Percentiles rank a stretch among this genome's conserved stretches.
Evolutionary conservation across 2,329 filamentous ascomycete genomes (phyloP).

Genomic region (Chaetomium olivaceum): DNA sequence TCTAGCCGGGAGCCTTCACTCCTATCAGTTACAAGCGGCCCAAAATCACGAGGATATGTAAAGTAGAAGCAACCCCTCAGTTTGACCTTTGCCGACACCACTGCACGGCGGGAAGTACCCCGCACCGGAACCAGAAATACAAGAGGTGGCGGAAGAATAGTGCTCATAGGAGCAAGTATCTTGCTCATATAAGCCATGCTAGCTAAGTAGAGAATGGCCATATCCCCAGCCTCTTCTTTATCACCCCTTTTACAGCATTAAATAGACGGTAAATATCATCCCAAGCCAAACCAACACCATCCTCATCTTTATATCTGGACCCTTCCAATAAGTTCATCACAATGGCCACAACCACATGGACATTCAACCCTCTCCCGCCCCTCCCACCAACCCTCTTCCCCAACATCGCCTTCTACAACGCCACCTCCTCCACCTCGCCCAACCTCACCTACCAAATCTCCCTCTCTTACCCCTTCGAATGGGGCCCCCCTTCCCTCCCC

Average conservation of each 20-base stretch:
- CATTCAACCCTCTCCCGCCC: slow-evolving; percentile 23
- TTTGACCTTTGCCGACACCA: no score
- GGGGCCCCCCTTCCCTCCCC: slow-evolving; percentile 20
- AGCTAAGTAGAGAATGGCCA: neutral
- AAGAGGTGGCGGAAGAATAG: neutral
- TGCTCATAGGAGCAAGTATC: neutral
- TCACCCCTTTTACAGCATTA: neutral
- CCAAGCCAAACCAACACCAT: neutral
- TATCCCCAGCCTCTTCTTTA: neutral
- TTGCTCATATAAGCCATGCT: neutral
- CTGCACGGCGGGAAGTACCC: neutral
- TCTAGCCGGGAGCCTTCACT: no score
- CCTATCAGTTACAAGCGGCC: no score
- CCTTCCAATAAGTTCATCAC: neutral
- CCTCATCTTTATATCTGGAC: neutral
- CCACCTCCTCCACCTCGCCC: slow-evolving; percentile 13
- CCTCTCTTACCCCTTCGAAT: slow-evolving; percentile 29
- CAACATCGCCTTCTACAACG: slow-evolving; percentile 26
- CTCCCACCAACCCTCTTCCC: slow-evolving; percentile 23
- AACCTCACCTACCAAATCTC: slow-evolving; percentile 28
- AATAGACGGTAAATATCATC: neutral
- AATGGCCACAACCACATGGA: slow-evolving; percentile 8
- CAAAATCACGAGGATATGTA: no score
- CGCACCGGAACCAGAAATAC: neutral
- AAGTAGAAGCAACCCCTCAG: no score